Evolutionary conservation across 1,139 yeast genomes (phyloP).

Genomic region (Lodderomyces orthopsilosis): DNA sequence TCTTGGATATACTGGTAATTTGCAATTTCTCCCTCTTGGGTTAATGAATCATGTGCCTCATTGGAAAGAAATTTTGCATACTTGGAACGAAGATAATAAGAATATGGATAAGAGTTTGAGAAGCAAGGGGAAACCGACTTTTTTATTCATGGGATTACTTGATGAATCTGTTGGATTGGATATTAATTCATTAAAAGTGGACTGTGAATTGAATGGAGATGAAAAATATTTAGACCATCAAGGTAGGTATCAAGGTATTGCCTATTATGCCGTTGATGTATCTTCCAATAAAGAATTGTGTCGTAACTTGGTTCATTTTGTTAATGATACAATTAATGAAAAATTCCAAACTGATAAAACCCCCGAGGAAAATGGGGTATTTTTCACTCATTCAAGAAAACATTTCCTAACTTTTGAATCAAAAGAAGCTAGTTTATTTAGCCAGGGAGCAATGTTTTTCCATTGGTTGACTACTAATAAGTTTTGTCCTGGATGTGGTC

Average conservation of each 20-base stretch:
- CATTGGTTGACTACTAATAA: constrained; percentile 80
- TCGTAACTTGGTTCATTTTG: constrained; percentile 20
- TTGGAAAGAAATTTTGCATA: constrained; percentile 25
- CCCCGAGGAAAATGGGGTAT: constrained; percentile 20
- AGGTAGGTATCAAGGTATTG: constrained; percentile 62
- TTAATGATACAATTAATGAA: constrained; percentile 15
- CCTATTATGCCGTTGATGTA: constrained; percentile 76
- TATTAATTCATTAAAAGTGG: constrained; percentile 27
- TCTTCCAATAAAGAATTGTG: constrained; percentile 30
- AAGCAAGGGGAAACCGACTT: constrained; percentile 35
- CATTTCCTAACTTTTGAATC: constrained; percentile 34
- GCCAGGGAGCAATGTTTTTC: constrained; percentile 80
- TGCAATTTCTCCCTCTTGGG: constrained; percentile 10
- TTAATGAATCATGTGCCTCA: constrained; percentile 15
- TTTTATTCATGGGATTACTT: constrained; percentile 68
- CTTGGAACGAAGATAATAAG: constrained; percentile 35
- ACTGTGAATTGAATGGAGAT: constrained; percentile 15
- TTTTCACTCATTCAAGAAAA: constrained; percentile 34
- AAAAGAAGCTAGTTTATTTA: constrained; percentile 63
- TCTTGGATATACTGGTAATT: constrained; percentile 12
- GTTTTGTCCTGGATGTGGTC: constrained; percentile 90
- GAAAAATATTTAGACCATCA: constrained; percentile 42
- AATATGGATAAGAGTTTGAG: constrained; percentile 32
- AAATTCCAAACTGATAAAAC: constrained; percentile 10
- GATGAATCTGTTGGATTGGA: constrained; percentile 48